Evolutionary conservation across 2,329 filamentous ascomycete species (phyloP).

Genomic region (Sordariomycetes sp.): DNA sequence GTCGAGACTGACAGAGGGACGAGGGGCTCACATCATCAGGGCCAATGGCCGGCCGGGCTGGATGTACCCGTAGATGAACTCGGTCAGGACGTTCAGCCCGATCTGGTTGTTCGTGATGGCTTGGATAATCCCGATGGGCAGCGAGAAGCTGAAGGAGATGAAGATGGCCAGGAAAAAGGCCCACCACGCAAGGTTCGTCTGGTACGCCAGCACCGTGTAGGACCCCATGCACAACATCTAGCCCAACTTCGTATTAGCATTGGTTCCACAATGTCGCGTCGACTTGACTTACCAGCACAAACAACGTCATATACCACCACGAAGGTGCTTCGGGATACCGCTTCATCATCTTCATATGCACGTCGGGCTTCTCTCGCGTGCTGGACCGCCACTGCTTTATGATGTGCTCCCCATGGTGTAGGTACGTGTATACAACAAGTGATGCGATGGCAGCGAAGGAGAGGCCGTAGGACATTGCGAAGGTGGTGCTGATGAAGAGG

Average conservation of each 20-base stretch:
- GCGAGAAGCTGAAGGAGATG: slow-evolving; percentile 52
- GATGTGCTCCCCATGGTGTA: slow-evolving; percentile 58
- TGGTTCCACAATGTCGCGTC: background rate
- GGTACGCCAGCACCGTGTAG: slow-evolving; percentile 45
- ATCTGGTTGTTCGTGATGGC: slow-evolving; percentile 62
- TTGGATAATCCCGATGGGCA: slow-evolving; percentile 61
- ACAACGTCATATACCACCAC: slow-evolving; percentile 53
- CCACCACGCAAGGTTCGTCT: slow-evolving; percentile 64
- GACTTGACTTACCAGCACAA: slow-evolving; percentile 34
- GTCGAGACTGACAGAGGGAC: background rate
- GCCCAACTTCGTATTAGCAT: background rate
- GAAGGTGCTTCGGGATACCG: slow-evolving; percentile 52
- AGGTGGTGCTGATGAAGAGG: slow-evolving; percentile 61
- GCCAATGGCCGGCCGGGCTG: slow-evolving; percentile 61
- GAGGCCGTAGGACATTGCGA: slow-evolving; percentile 58
- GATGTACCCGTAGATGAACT: slow-evolving; percentile 67
- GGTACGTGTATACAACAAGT: slow-evolving; percentile 55
- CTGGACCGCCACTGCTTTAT: slow-evolving; percentile 52
- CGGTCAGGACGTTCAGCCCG: slow-evolving; percentile 63
- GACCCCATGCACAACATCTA: slow-evolving; percentile 45
- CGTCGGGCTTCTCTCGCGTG: slow-evolving; percentile 48
- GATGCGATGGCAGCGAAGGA: slow-evolving; percentile 63
- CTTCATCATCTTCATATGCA: slow-evolving; percentile 54
- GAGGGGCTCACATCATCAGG: slow-evolving; percentile 46
- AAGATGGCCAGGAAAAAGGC: slow-evolving; percentile 55